Evolutionary conservation across 495 filamentous ascomycete species (phyloP).

Genomic region (Neurospora hispaniola): DNA sequence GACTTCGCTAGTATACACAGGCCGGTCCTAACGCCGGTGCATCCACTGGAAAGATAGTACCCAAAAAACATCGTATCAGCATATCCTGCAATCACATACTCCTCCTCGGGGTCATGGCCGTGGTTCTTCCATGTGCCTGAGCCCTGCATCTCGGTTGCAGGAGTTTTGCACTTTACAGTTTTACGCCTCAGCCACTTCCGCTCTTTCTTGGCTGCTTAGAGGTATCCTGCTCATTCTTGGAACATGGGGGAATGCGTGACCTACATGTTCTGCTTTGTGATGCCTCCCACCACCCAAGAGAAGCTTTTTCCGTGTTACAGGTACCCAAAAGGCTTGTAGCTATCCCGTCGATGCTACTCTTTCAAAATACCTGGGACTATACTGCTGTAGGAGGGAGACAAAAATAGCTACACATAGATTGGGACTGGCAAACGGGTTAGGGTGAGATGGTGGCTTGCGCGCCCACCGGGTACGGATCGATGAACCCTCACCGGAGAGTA

Average conservation of each 20-base stretch:
- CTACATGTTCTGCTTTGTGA: neutral
- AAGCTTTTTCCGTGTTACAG: neutral
- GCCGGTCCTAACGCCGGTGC: neutral
- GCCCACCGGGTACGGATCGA: neutral
- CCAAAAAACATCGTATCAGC: neutral
- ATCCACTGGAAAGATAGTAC: neutral
- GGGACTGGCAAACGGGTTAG: neutral
- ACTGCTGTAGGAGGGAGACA: neutral
- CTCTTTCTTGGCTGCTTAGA: neutral
- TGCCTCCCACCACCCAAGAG: too few species aligned
- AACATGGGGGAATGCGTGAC: neutral
- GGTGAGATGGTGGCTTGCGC: neutral
- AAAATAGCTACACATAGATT: conserved; percentile 9
- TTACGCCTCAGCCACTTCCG: neutral
- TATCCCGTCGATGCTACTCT: too few species aligned
- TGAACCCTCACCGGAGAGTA: neutral
- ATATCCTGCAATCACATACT: neutral
- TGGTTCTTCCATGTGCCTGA: neutral
- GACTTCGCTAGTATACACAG: neutral
- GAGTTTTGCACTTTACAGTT: neutral
- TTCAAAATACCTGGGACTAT: too few species aligned
- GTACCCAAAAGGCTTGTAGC: neutral
- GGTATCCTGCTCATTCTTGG: neutral
- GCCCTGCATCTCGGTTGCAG: neutral
- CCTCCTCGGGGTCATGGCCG: neutral